A percentile compares a stretch with the other conserved stretches of the same genome.
phyloP scores from a whole-genome alignment of 176 grass and related monocot species.

The Echinochloa phyllopogon region DNA sequence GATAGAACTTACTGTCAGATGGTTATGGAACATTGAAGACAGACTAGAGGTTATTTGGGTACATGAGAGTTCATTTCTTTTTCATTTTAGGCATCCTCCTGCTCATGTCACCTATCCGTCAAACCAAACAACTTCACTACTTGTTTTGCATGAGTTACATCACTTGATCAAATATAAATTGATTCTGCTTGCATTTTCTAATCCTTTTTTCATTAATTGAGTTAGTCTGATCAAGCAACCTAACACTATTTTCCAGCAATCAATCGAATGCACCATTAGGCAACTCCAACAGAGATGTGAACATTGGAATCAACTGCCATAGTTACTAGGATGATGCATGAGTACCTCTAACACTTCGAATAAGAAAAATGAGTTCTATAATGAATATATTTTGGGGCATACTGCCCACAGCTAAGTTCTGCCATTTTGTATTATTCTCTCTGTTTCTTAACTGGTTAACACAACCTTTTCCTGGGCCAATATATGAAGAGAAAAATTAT shows the following conservation, averaged over 20 bases:
- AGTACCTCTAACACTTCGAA: background rate
- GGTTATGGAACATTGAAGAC: background rate
- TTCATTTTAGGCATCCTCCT: background rate
- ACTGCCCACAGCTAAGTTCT: background rate
- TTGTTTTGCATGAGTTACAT: background rate
- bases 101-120: background rate
- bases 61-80: background rate
- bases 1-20: background rate
- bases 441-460: background rate
- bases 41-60: background rate
- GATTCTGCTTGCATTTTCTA: background rate
- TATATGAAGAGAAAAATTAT: background rate
- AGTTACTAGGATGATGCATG: background rate
- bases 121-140: background rate
- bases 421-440: background rate
- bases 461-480: background rate
- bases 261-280: background rate
- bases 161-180: background rate
- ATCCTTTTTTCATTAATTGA: background rate
- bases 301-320: background rate
- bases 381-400: background rate
- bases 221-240: background rate
- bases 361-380: background rate
- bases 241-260: background rate
- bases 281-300: background rate